These are phyloP conservation scores for Papiliotrema nemorosa DNA, from an alignment of 1,284 basidiomycete genomes.

Conservation along the genomic window DNA sequence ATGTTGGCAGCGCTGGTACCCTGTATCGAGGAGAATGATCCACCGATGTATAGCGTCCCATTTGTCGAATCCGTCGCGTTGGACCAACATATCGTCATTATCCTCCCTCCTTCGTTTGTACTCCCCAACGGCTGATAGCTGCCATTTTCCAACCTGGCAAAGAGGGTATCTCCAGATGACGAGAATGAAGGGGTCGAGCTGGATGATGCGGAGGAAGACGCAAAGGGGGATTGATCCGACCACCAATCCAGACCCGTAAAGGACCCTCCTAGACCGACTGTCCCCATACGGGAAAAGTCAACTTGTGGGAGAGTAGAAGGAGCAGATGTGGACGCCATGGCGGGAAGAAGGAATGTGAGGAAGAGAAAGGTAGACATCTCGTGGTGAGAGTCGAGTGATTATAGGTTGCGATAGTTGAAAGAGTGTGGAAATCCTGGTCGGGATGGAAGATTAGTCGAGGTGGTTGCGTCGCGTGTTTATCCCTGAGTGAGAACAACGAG, in stretches of 20 bases:
- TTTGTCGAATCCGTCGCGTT: conserved; percentile 18
- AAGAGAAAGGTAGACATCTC: conserved; percentile 1
- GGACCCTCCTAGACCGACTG: conserved; percentile 76
- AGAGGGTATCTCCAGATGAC: conserved; percentile 35
- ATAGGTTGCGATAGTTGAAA: no score
- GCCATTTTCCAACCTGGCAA: conserved; percentile 24
- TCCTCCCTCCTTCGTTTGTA: conserved; percentile 41
- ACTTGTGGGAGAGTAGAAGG: conserved; percentile 68
- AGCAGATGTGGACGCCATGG: conserved; percentile 39
- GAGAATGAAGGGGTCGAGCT: conserved; percentile 25
- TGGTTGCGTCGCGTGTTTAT: no score
- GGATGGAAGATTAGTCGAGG: no score
- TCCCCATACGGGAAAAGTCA: conserved; percentile 87
- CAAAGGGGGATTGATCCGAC: conserved; percentile 33
- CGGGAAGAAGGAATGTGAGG: conserved; percentile 4
- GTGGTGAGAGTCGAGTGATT: no score
- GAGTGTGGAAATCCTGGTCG: no score
- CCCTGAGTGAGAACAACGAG: no score
- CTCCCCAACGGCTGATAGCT: conserved; percentile 25
- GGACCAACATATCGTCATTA: conserved; percentile 41
- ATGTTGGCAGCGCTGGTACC: conserved; percentile 31
- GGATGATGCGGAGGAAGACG: conserved; percentile 22
- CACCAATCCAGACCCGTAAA: conserved; percentile 72
- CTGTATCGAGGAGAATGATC: conserved; percentile 36
- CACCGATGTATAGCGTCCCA: conserved; percentile 43